phyloP scores from a whole-genome alignment of 495 filamentous ascomycete species.

The Staphylotrichum tortipilum region DNA sequence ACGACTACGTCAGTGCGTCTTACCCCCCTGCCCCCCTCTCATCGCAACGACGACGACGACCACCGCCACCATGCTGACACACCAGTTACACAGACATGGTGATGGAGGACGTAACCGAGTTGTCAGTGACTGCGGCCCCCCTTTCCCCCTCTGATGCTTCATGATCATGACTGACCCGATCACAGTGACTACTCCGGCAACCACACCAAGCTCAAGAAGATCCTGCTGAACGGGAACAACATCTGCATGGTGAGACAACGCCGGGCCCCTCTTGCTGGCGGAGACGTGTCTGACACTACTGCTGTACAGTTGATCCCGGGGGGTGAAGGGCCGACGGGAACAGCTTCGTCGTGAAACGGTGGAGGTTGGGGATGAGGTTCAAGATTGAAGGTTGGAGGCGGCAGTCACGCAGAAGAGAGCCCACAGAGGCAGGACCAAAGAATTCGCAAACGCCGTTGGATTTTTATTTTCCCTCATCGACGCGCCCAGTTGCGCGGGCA shows the following conservation, averaged over 20 bases:
- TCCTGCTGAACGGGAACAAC: slow-evolving; percentile 96
- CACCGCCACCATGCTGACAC: neutral
- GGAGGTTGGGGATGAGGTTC: too few species aligned
- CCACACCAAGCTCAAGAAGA: slow-evolving; percentile 81
- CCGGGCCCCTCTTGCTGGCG: too few species aligned
- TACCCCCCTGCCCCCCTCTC: neutral
- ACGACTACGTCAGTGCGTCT: slow-evolving; percentile 97
- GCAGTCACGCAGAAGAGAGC: too few species aligned
- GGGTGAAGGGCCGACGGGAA: slow-evolving; percentile 62
- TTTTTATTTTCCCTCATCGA: too few species aligned
- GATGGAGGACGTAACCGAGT: slow-evolving; percentile 92
- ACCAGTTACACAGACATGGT: slow-evolving; percentile 82
- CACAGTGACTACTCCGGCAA: slow-evolving; percentile 78
- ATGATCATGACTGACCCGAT: neutral
- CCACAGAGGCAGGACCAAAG: too few species aligned
- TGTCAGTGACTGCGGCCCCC: slow-evolving; percentile 49
- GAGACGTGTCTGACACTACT: neutral
- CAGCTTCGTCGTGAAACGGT: slow-evolving; percentile 13
- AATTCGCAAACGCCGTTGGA: too few species aligned
- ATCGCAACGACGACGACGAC: neutral
- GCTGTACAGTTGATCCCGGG: slow-evolving; percentile 68
- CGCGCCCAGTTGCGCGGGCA: too few species aligned
- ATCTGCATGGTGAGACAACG: slow-evolving; percentile 79
- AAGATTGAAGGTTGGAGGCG: too few species aligned
- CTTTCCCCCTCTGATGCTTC: neutral